These are phyloP conservation scores for Hypoxylon trugodes DNA, from an alignment of 495 filamentous ascomycete species.

Conservation along the genomic window DNA sequence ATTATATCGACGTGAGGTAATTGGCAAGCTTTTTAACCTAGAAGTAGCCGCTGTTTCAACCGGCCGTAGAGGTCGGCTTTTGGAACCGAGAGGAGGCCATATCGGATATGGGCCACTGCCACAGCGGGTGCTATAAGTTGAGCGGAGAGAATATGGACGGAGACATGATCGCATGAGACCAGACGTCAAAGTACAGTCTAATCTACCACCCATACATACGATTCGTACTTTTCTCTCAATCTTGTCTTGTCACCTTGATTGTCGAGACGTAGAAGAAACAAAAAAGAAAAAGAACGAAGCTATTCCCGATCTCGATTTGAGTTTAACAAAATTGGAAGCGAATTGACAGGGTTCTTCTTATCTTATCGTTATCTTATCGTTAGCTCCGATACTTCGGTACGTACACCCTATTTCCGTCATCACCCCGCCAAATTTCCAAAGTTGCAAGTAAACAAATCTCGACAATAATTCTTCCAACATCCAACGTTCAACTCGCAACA, in stretches of 20 bases:
- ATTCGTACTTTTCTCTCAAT: slow-evolving; percentile 13
- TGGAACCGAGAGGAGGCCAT: slow-evolving; percentile 9
- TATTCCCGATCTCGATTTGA: slow-evolving; percentile 7
- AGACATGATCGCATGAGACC: slow-evolving; percentile 50
- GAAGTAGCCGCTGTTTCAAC: slow-evolving; percentile 17
- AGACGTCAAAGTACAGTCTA: slow-evolving; percentile 13
- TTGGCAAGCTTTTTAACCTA: background rate
- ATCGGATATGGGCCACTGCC: background rate
- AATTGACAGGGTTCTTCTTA: background rate
- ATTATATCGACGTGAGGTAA: slow-evolving; percentile 8
- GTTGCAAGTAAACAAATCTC: slow-evolving; percentile 43
- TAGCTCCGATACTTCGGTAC: slow-evolving; percentile 3
- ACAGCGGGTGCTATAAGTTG: slow-evolving; percentile 50
- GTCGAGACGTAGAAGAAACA: background rate
- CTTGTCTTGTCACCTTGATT: slow-evolving; percentile 9
- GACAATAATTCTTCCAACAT: too few relatives aligned
- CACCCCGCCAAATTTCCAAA: slow-evolving; percentile 43
- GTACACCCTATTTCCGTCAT: slow-evolving; percentile 4
- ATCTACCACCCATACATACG: slow-evolving; percentile 46
- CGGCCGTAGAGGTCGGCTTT: background rate
- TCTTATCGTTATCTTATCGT: slow-evolving; percentile 19
- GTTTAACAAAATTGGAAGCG: background rate
- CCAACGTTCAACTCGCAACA: background rate
- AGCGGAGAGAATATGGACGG: slow-evolving; percentile 48
- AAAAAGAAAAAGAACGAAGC: slow-evolving; percentile 1